Evolutionary conservation across 2,329 filamentous ascomycete species (phyloP).

Genomic region (Hansfordia pulvinata): DNA sequence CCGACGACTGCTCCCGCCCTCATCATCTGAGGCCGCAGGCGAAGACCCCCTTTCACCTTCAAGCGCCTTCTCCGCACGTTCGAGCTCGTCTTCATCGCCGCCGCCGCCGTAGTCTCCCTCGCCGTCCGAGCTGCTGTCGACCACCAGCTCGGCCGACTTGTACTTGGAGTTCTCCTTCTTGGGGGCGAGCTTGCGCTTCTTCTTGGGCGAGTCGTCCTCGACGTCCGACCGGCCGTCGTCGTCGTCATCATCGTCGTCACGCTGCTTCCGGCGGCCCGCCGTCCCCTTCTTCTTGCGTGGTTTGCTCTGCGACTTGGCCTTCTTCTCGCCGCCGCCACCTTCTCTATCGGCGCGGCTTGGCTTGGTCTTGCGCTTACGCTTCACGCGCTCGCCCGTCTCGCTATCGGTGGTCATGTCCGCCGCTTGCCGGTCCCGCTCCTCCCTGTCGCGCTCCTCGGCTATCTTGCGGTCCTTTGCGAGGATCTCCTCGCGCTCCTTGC

Average conservation of each 20-base stretch:
- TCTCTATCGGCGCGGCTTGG: constrained; percentile 18
- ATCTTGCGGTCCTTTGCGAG: constrained; percentile 60
- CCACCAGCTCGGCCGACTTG: constrained; percentile 76
- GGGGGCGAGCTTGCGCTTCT: constrained; percentile 42
- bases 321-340: constrained; percentile 17
- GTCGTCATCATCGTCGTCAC: constrained; percentile 32
- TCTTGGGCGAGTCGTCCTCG: constrained; percentile 43
- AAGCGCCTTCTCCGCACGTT: constrained; percentile 29
- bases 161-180: constrained; percentile 49
- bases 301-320: constrained; percentile 22
- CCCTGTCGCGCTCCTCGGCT: constrained; percentile 57
- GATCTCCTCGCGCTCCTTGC: constrained; percentile 75
- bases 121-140: constrained; percentile 63
- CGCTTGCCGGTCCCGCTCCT: constrained; percentile 53
- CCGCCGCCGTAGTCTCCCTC: too few species aligned
- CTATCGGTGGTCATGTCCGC: constrained; percentile 72
- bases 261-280: constrained; percentile 31
- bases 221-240: constrained; percentile 32
- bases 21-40: constrained; percentile 21
- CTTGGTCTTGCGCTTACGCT: constrained; percentile 56
- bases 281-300: constrained; percentile 49
- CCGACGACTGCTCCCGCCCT: constrained; percentile 11
- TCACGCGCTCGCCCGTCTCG: constrained; percentile 70
- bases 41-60: constrained; percentile 21
- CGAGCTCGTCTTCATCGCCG: constrained; percentile 26